Evolutionary conservation across 2,329 filamentous ascomycete genomes (phyloP).

Genomic region (Fusarium sp.): DNA sequence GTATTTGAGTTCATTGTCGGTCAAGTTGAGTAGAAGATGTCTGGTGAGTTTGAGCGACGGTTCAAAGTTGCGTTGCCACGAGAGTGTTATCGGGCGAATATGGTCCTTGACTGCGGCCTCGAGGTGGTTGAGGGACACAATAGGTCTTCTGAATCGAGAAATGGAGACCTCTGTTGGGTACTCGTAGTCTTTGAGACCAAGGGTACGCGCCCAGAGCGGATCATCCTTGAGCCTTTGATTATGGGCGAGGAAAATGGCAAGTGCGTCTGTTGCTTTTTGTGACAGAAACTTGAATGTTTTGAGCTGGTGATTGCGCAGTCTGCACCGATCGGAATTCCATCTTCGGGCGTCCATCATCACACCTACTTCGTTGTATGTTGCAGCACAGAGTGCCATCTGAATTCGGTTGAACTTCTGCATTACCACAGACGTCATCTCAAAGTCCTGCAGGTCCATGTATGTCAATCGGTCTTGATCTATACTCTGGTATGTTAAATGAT

Average conservation of each 20-base stretch:
- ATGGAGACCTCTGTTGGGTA: background rate
- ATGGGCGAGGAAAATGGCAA: conserved; percentile 24
- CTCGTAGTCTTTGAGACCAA: background rate
- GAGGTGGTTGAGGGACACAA: conserved; percentile 39
- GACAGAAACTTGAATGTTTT: conserved; percentile 8
- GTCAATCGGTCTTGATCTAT: conserved; percentile 53
- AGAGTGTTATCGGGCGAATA: conserved; percentile 36
- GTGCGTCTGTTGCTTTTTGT: conserved; percentile 2
- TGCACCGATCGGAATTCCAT: conserved; percentile 13
- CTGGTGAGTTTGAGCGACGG: conserved; percentile 53
- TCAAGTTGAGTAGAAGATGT: conserved; percentile 65
- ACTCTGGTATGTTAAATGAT: background rate
- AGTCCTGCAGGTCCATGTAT: conserved; percentile 52
- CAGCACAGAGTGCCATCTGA: conserved; percentile 49
- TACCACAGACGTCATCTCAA: conserved; percentile 21
- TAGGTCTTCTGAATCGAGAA: conserved; percentile 9
- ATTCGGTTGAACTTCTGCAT: conserved; percentile 28
- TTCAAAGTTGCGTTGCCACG: conserved; percentile 49
- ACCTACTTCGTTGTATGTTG: conserved; percentile 52
- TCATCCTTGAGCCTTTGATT: background rate
- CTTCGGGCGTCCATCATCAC: conserved; percentile 21
- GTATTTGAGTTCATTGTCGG: conserved; percentile 69
- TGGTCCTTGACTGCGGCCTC: conserved; percentile 40
- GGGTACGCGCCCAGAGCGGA: conserved; percentile 16
- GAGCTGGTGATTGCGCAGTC: background rate